These are phyloP conservation scores for Excoecaria agallocha DNA, from an alignment of 345 rosid genomes.

Conservation along the genomic window DNA sequence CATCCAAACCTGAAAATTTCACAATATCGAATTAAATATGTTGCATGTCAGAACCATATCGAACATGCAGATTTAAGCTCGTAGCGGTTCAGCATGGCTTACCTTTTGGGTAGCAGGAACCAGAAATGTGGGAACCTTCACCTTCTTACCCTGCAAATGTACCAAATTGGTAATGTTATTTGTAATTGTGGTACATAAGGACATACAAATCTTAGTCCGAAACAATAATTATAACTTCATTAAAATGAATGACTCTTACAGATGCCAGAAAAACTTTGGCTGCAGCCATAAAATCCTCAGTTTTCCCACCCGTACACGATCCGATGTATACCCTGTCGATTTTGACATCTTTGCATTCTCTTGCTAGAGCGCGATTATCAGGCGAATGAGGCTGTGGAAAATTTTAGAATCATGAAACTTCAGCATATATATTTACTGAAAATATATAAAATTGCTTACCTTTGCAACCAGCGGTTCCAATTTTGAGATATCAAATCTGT, in stretches of 20 bases:
- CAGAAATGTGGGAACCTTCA: constrained; percentile 94
- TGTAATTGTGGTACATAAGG: too few species aligned
- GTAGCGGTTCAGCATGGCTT: background rate
- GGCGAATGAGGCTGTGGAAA: constrained; percentile 92
- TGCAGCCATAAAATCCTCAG: constrained; percentile 90
- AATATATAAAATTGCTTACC: constrained; percentile 42
- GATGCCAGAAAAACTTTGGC: constrained; percentile 84
- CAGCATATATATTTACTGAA: background rate
- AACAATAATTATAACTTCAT: background rate
- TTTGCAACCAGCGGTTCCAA: constrained; percentile 96
- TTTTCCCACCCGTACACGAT: constrained; percentile 97
- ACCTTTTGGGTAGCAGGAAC: constrained; percentile 98
- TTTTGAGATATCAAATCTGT: constrained; percentile 81
- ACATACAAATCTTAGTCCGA: too few species aligned
- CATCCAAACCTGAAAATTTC: constrained; percentile 75
- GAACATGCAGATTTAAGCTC: background rate
- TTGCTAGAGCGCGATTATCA: constrained; percentile 92
- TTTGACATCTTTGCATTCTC: constrained; percentile 98
- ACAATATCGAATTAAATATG: too few species aligned
- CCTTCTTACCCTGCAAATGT: constrained; percentile 64
- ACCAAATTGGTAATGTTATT: background rate
- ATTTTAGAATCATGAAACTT: background rate
- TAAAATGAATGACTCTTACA: constrained; percentile 41
- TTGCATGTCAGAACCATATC: too few species aligned
- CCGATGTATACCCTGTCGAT: constrained; percentile 98